Conservation (phyloP, 352 stramenopile genomes). For the Phytophthora macrochlamydospora region DNA sequence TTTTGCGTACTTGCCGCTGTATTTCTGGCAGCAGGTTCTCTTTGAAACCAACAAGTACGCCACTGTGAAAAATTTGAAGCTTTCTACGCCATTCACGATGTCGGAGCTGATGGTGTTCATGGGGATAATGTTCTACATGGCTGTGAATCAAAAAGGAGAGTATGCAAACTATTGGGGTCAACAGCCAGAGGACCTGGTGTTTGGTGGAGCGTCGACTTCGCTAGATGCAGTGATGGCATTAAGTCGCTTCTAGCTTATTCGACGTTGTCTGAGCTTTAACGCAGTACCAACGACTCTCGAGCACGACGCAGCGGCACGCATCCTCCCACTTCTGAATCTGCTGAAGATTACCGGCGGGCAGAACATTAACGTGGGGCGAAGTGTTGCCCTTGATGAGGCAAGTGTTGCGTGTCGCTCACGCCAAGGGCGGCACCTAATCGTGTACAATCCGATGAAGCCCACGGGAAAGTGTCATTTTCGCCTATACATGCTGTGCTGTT, state of each 20-base stretch:
- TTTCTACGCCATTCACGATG: constrained; percentile 9
- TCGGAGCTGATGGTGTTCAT: constrained; percentile 12
- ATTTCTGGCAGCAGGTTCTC: constrained; percentile 9
- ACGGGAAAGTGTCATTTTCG: background rate
- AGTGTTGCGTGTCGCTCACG: background rate
- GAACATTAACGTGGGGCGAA: background rate
- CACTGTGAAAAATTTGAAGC: constrained; percentile 1
- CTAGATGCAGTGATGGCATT: constrained; percentile 2
- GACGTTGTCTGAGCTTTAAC: constrained; percentile 4
- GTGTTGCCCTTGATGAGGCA: background rate
- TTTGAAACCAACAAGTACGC: constrained; percentile 11
- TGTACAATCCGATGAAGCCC: background rate
- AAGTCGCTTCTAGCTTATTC: constrained; percentile 3
- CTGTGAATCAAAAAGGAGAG: constrained; percentile 3
- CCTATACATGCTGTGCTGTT: background rate
- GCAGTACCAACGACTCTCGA: background rate
- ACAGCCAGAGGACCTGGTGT: constrained; percentile 7
- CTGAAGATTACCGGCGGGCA: background rate
- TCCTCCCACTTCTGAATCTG: background rate
- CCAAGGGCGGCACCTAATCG: background rate
- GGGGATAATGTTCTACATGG: constrained; percentile 21
- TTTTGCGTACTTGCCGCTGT: constrained; percentile 1
- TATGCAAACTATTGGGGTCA: constrained; percentile 12
- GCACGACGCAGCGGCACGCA: background rate
- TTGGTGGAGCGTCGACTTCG: constrained; percentile 1